phyloP scores from a whole-genome alignment of 345 rosid species.

The Pistacia atlantica region DNA sequence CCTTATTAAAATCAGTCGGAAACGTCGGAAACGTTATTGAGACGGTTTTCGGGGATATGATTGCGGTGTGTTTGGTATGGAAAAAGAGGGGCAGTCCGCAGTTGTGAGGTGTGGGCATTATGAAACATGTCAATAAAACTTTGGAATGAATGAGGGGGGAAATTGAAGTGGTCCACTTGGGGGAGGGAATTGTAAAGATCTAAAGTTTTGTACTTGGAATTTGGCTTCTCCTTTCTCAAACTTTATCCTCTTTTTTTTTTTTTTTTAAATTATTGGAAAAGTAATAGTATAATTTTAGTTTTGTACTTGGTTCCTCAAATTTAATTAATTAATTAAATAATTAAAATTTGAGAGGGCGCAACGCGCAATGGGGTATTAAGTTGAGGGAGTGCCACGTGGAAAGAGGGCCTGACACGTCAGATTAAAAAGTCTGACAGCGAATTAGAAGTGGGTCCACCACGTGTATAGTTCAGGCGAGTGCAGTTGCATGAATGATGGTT shows the following conservation, averaged over 20 bases:
- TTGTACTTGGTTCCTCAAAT: conserved; percentile 6
- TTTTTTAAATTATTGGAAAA: neutral
- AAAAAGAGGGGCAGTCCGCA: neutral
- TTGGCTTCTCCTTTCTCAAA: neutral
- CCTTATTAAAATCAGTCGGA: too few species aligned
- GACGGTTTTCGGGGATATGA: too few species aligned
- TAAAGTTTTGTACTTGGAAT: neutral
- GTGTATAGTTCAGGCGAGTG: conserved; percentile 4
- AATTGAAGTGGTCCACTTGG: conserved; percentile 9
- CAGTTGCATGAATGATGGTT: neutral
- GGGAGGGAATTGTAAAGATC: neutral
- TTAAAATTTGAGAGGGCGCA: too few species aligned
- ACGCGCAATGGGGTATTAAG: neutral
- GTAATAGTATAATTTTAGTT: neutral
- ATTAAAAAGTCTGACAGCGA: neutral
- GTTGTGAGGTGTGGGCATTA: neutral
- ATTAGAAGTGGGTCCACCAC: conserved; percentile 24
- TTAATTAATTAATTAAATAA: too few species aligned
- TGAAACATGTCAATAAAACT: neutral
- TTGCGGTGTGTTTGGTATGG: too few species aligned
- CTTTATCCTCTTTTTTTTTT: neutral
- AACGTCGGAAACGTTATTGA: too few species aligned
- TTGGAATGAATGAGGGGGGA: neutral
- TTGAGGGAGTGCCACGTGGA: conserved; percentile 24
- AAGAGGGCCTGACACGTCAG: conserved; percentile 16